phyloP scores from a whole-genome alignment of 1,139 yeast species.

The Lodderomyces beijingensis region DNA sequence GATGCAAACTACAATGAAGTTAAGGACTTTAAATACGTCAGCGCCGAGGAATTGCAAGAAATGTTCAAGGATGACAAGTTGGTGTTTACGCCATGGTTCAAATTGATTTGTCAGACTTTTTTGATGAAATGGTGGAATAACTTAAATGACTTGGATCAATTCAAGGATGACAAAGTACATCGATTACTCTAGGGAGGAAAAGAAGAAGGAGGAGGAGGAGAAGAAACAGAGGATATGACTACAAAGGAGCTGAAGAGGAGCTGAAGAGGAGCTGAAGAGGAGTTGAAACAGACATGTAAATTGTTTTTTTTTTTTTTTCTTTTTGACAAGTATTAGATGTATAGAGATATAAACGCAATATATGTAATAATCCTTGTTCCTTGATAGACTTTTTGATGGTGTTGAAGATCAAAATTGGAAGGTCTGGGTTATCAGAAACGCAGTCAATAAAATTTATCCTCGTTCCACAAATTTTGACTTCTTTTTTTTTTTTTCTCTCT shows the following conservation, averaged over 20 bases:
- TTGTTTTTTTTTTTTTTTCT: too few relatives aligned
- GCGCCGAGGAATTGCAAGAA: slow-evolving; percentile 56
- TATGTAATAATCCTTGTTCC: too few relatives aligned
- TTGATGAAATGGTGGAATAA: slow-evolving; percentile 92
- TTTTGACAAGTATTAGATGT: too few relatives aligned
- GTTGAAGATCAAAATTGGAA: too few relatives aligned
- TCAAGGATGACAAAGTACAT: slow-evolving; percentile 43
- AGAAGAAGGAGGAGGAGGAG: neutral
- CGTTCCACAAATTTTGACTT: too few relatives aligned
- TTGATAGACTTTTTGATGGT: too few relatives aligned
- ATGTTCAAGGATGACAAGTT: slow-evolving; percentile 69
- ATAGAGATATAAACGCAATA: too few relatives aligned
- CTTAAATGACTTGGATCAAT: slow-evolving; percentile 51
- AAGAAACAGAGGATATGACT: neutral
- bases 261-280: neutral
- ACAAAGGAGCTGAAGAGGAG: neutral
- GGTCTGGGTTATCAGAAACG: too few relatives aligned
- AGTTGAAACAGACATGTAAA: too few relatives aligned
- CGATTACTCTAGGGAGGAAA: slow-evolving; percentile 21
- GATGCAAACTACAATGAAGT: slow-evolving; percentile 77
- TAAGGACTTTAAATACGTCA: slow-evolving; percentile 72
- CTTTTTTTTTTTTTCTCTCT: too few relatives aligned
- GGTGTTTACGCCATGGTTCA: slow-evolving; percentile 96
- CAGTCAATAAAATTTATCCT: too few relatives aligned
- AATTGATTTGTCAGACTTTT: slow-evolving; percentile 86